These are phyloP conservation scores for Rosa multiflora DNA, from an alignment of 306 rosid species.

Conservation along the genomic window DNA sequence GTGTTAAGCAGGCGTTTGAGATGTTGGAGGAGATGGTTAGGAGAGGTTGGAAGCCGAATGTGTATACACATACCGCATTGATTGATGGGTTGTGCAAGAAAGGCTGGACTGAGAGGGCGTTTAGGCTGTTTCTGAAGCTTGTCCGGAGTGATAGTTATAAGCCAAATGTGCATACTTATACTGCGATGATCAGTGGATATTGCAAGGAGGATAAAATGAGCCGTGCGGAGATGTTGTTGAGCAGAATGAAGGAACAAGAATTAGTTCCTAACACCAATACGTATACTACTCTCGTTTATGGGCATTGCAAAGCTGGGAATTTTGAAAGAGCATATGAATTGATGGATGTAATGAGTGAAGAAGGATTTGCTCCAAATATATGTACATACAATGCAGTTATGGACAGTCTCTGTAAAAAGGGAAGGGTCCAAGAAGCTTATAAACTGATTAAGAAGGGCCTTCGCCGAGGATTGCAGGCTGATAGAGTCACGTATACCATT, in stretches of 20 bases:
- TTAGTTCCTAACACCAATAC: slow-evolving; percentile 76
- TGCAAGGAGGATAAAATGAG: slow-evolving; percentile 68
- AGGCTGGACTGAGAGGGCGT: slow-evolving; percentile 97
- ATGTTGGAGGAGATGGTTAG: slow-evolving; percentile 96
- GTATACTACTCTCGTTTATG: slow-evolving; percentile 68
- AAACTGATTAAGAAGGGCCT: slow-evolving; percentile 49
- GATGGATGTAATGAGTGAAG: slow-evolving; percentile 59
- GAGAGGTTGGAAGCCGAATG: slow-evolving; percentile 93
- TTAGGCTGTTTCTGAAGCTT: slow-evolving; percentile 86
- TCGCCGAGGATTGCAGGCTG: slow-evolving; percentile 46
- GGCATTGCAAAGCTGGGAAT: slow-evolving; percentile 71
- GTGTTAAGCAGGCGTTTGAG: slow-evolving; percentile 89
- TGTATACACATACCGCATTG: slow-evolving; percentile 68
- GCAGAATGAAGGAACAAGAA: slow-evolving; percentile 87
- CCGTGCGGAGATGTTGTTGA: slow-evolving; percentile 80
- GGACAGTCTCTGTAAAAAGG: slow-evolving; percentile 74
- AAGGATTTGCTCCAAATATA: slow-evolving; percentile 71
- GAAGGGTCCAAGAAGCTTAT: slow-evolving; percentile 68
- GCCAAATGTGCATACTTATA: slow-evolving; percentile 82
- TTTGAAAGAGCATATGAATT: slow-evolving; percentile 64
- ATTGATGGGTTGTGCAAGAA: slow-evolving; percentile 91
- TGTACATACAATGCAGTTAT: slow-evolving; percentile 72
- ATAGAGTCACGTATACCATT: slow-evolving; percentile 67
- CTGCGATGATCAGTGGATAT: slow-evolving; percentile 86
- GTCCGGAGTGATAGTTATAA: slow-evolving; percentile 76